phyloP scores from a whole-genome alignment of 352 stramenopile genomes.

The Pythium chondricola region DNA sequence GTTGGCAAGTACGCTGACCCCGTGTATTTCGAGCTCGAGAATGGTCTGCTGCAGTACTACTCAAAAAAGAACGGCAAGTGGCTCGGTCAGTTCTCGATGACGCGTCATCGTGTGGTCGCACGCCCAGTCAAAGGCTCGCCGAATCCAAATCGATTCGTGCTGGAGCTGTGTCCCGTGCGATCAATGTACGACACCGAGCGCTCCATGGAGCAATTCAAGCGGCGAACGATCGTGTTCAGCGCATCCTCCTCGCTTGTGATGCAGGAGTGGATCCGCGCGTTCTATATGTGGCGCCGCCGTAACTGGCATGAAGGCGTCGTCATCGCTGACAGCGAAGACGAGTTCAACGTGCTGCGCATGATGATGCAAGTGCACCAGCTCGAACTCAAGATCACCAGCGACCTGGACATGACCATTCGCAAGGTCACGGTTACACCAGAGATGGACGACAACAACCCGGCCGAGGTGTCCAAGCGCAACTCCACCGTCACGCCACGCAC shows the following conservation, averaged over 20 bases:
- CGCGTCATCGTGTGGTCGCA: conserved; percentile 55
- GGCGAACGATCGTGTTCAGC: conserved; percentile 45
- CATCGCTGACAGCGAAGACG: conserved; percentile 56
- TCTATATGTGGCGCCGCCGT: conserved; percentile 68
- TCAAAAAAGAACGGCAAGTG: conserved; percentile 61
- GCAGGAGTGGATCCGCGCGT: conserved; percentile 55
- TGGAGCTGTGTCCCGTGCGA: conserved; percentile 67
- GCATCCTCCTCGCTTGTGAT: conserved; percentile 41
- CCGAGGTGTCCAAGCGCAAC: conserved; percentile 17
- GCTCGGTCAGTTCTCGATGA: conserved; percentile 68
- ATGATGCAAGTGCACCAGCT: conserved; percentile 64
- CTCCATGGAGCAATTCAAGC: conserved; percentile 57
- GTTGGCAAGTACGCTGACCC: conserved; percentile 37
- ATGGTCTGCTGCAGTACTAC: conserved; percentile 69
- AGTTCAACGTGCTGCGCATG: conserved; percentile 54
- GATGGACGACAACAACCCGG: conserved; percentile 12
- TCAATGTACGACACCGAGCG: conserved; percentile 73
- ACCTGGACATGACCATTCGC: conserved; percentile 36
- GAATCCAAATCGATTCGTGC: conserved; percentile 59
- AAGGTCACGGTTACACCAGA: conserved; percentile 41
- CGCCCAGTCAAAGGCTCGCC: conserved; percentile 31
- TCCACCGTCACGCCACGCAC: conserved; percentile 24
- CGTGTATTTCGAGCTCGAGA: conserved; percentile 71
- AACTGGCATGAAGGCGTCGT: conserved; percentile 71
- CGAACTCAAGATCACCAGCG: conserved; percentile 47